Evolutionary conservation across 2,329 filamentous ascomycete species (phyloP).

Genomic region (Chrysoporthe puriensis): DNA sequence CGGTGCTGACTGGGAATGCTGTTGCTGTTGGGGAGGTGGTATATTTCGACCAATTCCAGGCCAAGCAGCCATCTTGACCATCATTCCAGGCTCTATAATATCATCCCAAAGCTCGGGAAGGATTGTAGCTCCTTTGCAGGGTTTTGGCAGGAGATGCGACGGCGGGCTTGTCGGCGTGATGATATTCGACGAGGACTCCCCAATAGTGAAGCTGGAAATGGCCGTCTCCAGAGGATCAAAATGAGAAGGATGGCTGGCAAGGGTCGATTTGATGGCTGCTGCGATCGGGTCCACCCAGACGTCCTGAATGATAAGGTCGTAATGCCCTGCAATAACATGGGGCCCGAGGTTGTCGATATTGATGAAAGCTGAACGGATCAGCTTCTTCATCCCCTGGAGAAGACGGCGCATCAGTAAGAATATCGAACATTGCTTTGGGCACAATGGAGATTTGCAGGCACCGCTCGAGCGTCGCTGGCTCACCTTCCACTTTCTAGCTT

Average conservation of each 20-base stretch:
- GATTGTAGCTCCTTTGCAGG: constrained; percentile 20
- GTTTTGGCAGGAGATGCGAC: not conserved
- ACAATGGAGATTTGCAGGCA: not conserved
- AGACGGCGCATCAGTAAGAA: not conserved
- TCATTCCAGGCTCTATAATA: constrained; percentile 29
- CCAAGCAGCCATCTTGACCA: constrained; percentile 27
- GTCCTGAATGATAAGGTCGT: constrained; percentile 23
- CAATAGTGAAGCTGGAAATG: not conserved
- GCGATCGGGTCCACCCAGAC: constrained; percentile 15
- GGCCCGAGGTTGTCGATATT: constrained; percentile 20
- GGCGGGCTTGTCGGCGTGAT: not conserved
- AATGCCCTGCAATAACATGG: constrained; percentile 23
- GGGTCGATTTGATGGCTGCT: constrained; percentile 20
- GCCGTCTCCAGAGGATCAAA: constrained; percentile 3
- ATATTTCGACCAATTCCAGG: constrained; percentile 7
- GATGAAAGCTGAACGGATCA: constrained; percentile 24
- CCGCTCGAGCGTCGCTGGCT: not conserved
- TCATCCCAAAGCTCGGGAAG: constrained; percentile 30
- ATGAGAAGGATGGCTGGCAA: constrained; percentile 21
- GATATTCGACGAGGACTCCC: not conserved
- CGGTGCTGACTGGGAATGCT: not conserved
- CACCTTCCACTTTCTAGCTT: constrained; percentile 29
- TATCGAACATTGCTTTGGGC: not conserved
- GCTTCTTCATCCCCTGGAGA: constrained; percentile 18
- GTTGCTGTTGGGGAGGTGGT: not conserved